phyloP scores from a whole-genome alignment of 2,329 filamentous ascomycete genomes.

The Epichloe elymi region DNA sequence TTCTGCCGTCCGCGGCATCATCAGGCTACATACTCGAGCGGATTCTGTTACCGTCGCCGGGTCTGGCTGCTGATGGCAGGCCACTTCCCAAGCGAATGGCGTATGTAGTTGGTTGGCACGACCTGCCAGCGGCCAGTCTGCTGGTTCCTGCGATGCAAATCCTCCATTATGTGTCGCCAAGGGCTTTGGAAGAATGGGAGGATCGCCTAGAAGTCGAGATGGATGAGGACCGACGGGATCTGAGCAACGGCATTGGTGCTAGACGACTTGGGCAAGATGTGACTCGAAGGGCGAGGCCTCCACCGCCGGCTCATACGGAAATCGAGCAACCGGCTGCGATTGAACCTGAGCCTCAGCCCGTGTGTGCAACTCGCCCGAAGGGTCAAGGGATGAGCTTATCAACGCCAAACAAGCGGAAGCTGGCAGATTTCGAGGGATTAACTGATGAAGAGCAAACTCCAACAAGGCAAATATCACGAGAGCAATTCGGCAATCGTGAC shows the following conservation, averaged over 20 bases:
- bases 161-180: constrained; percentile 45
- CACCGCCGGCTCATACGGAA: constrained; percentile 16
- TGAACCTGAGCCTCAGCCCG: constrained; percentile 12
- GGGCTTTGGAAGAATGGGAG: constrained; percentile 44
- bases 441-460: constrained; percentile 19
- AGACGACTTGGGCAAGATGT: constrained; percentile 5
- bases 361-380: constrained; percentile 10
- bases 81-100: constrained; percentile 31
- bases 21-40: constrained; percentile 45
- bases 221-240: constrained; percentile 23
- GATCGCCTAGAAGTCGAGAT: constrained; percentile 28
- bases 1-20: constrained; percentile 35
- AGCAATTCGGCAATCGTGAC: constrained; percentile 7
- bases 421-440: constrained; percentile 17
- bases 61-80: constrained; percentile 20
- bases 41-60: constrained; percentile 29
- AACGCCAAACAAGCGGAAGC: constrained; percentile 21
- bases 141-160: constrained; percentile 33
- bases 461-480: constrained; percentile 15
- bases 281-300: constrained; percentile 10
- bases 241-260: constrained; percentile 14
- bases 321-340: constrained; percentile 15
- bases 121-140: constrained; percentile 34
- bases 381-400: constrained; percentile 22
- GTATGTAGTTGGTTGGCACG: constrained; percentile 42